Percentiles rank a stretch among this genome's conserved stretches.
These are phyloP conservation scores for Cryphonectria japonica DNA, from an alignment of 2,329 filamentous ascomycete genomes.

Conservation along the genomic window DNA sequence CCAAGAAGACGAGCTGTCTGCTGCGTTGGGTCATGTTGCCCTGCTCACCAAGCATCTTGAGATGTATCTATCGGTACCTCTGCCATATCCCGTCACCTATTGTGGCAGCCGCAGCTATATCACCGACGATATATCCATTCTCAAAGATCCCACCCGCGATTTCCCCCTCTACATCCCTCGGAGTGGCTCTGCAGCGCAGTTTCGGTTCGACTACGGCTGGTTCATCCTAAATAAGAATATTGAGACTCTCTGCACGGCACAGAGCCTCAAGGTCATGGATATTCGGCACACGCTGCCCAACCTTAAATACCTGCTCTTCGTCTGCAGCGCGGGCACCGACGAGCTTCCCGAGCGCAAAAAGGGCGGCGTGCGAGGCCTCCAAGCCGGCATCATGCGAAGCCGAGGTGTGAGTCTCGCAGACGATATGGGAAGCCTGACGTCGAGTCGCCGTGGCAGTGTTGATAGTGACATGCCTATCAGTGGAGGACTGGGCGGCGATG, in stretches of 20 bases:
- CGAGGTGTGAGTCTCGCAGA: slow-evolving; percentile 39
- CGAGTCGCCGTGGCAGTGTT: slow-evolving; percentile 48
- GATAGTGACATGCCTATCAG: slow-evolving; percentile 43
- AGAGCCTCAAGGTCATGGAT: slow-evolving; percentile 81
- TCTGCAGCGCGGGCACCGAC: slow-evolving; percentile 77
- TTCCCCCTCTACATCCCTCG: slow-evolving; percentile 78
- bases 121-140: slow-evolving; percentile 71
- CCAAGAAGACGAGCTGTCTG: slow-evolving; percentile 74
- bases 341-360: slow-evolving; percentile 65
- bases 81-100: slow-evolving; percentile 79
- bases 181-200: slow-evolving; percentile 70
- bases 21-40: slow-evolving; percentile 79
- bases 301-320: slow-evolving; percentile 87
- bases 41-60: slow-evolving; percentile 77
- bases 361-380: slow-evolving; percentile 63
- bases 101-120: slow-evolving; percentile 77
- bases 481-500: slow-evolving; percentile 38
- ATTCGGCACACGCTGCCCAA: slow-evolving; percentile 92
- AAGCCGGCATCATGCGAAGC: slow-evolving; percentile 52
- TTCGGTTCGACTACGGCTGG: slow-evolving; percentile 93
- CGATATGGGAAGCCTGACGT: slow-evolving; percentile 45
- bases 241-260: slow-evolving; percentile 66
- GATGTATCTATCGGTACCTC: slow-evolving; percentile 76
- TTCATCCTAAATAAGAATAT: slow-evolving; percentile 98
- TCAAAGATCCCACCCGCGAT: slow-evolving; percentile 61